Conservation (phyloP, 768 basidiomycete genomes). For the Suillus sp. region DNA sequence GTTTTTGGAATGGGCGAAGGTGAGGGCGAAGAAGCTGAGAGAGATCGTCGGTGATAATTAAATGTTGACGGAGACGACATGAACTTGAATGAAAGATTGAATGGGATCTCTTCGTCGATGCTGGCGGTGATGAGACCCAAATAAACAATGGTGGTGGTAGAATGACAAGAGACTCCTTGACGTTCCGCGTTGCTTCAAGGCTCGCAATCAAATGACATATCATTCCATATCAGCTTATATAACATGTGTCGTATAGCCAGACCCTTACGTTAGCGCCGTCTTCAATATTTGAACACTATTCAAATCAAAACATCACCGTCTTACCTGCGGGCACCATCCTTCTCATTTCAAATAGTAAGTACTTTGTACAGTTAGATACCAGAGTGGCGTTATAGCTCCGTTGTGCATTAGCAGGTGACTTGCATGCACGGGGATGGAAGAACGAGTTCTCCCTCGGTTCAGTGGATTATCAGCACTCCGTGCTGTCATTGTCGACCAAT, state of each 20-base stretch:
- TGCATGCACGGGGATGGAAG: background rate
- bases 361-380: background rate
- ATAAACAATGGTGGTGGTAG: constrained; percentile 14
- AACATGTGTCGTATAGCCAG: background rate
- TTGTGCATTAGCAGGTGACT: background rate
- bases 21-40: constrained; percentile 45
- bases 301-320: background rate
- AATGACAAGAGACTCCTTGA: constrained; percentile 4
- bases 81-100: constrained; percentile 16
- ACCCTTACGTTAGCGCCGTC: background rate
- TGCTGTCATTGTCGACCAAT: background rate
- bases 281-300: background rate
- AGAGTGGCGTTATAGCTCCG: background rate
- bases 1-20: constrained; percentile 38
- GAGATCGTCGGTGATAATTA: constrained; percentile 53
- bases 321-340: background rate
- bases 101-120: constrained; percentile 1
- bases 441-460: background rate
- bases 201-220: constrained; percentile 7
- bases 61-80: constrained; percentile 40
- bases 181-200: constrained; percentile 8
- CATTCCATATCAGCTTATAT: background rate
- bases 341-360: constrained; percentile 3
- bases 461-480: background rate
- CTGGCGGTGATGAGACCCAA: constrained; percentile 28